Conservation (phyloP, 2,329 filamentous ascomycete species). For the Penicillium sp. region DNA sequence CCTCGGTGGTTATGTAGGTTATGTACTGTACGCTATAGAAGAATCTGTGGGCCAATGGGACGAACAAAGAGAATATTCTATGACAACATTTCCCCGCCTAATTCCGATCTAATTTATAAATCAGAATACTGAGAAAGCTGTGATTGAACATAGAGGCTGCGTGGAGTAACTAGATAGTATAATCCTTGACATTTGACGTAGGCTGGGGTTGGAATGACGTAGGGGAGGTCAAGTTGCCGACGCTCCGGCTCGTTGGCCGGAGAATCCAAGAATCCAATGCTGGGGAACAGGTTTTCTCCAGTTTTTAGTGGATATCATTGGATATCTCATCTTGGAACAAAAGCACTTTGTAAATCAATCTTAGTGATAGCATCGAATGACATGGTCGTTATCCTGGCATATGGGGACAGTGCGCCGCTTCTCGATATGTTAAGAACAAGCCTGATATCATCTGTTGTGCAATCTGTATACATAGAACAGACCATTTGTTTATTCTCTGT, state of each 20-base stretch:
- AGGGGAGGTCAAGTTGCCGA: background rate
- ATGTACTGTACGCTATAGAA: too few relatives aligned
- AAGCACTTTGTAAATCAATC: background rate
- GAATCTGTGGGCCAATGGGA: background rate
- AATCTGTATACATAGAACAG: too few relatives aligned
- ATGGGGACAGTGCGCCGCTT: background rate
- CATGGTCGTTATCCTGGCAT: background rate
- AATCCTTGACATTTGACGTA: background rate
- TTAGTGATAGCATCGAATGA: background rate
- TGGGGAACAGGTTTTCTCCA: background rate
- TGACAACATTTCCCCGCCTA: background rate
- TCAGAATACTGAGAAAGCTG: background rate
- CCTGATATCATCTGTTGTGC: background rate
- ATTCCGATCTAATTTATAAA: background rate
- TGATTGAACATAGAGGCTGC: background rate
- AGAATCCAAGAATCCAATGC: background rate
- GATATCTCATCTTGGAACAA: background rate
- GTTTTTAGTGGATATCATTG: background rate
- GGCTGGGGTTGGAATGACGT: background rate
- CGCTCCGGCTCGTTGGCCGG: background rate
- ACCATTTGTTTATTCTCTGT: background rate
- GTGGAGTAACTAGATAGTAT: background rate
- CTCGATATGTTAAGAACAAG: background rate
- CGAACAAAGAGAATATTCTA: background rate
- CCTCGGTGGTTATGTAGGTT: too few relatives aligned